Base-by-base conservation (phyloP, 768 basidiomycete species). In the Tulasnella sp. region DNA sequence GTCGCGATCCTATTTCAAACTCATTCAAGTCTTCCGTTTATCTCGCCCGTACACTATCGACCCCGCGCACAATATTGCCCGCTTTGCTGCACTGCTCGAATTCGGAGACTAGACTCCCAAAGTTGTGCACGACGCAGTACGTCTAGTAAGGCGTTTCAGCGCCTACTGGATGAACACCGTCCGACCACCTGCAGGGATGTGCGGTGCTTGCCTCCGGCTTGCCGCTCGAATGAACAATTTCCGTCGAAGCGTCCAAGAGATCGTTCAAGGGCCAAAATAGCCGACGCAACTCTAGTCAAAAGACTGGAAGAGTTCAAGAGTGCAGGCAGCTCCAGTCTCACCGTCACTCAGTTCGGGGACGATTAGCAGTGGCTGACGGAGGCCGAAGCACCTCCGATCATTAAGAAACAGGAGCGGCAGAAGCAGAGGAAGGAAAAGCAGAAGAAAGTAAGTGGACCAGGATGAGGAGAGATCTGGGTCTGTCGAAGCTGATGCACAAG, bases 151-250 rank as follows among this genome's bases (percentile, higher is more conserved):
- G 80, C 91, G 98, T 42, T 98, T 99, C 86, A 93, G 95, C 83
- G 89, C 95, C 36, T 97, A 99, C 85, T 99, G 98, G 98, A 97
- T 99, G 90, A 93, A 94, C 19, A 92, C 92, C 52, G 98, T 98
- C 19, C 91, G 98, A 31, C 90, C 97, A 9, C 98, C 98, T 0
- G 96, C 98, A 0, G 98, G 98, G 31, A 97, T 99, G 80, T 99
- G 98, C 84, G 98, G 98, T 40, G 98, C 98, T 0, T 96, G 95
- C 38, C 89, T 99, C 39, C 89, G 98, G 56, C 90, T 99, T 21
- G 98, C 98, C 0, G 98, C 96, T 42, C 91, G 98, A 36, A 99
- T 99, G 98, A 98, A 97, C 86, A 98, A 98, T 85, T 99, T 97
- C 83, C 88, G 97, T 62, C 88, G 98, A 71, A 94, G 93, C 36